A percentile compares a stretch with the other conserved stretches of the same genome.
Conservation (phyloP, 306 rosid genomes). For the Geum urbanum region DNA sequence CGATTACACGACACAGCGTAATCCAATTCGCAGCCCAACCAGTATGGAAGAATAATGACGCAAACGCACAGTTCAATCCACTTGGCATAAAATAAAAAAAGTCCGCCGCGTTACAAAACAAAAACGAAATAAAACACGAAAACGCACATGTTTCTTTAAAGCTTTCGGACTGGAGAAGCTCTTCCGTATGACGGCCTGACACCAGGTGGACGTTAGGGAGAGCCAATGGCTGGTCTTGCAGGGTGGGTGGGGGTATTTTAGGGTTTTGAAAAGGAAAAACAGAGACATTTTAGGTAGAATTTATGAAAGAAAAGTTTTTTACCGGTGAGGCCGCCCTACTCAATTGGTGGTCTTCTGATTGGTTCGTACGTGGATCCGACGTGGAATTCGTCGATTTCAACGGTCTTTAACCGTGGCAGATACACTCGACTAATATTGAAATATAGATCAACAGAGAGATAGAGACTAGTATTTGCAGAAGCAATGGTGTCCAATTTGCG, state of each 20-base stretch:
- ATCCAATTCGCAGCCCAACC: too few species aligned
- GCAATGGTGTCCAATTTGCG: conserved; percentile 49
- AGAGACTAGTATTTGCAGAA: conserved; percentile 2
- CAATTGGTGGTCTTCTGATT: too few species aligned
- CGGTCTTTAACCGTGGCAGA: background rate
- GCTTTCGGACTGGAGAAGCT: too few species aligned
- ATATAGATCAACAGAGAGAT: background rate
- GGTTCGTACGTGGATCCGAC: conserved; percentile 44
- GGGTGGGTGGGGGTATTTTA: too few species aligned
- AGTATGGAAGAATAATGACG: conserved; percentile 10
- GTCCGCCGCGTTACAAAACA: background rate
- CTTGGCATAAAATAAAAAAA: conserved; percentile 6
- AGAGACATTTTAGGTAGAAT: too few species aligned
- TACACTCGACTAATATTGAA: background rate
- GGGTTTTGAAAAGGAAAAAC: too few species aligned
- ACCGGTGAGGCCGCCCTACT: too few species aligned
- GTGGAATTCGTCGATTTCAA: conserved; percentile 33
- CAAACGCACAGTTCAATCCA: conserved; percentile 21
- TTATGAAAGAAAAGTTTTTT: too few species aligned
- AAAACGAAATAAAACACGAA: background rate
- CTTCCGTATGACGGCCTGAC: too few species aligned
- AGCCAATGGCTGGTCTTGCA: too few species aligned
- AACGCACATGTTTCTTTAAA: background rate
- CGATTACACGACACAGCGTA: background rate
- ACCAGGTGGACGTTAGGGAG: too few species aligned